Evolutionary conservation across 1,139 yeast species (phyloP), one percentile per base, ranked within the genome.

Genomic region (Ogataea hybrid): DNA sequence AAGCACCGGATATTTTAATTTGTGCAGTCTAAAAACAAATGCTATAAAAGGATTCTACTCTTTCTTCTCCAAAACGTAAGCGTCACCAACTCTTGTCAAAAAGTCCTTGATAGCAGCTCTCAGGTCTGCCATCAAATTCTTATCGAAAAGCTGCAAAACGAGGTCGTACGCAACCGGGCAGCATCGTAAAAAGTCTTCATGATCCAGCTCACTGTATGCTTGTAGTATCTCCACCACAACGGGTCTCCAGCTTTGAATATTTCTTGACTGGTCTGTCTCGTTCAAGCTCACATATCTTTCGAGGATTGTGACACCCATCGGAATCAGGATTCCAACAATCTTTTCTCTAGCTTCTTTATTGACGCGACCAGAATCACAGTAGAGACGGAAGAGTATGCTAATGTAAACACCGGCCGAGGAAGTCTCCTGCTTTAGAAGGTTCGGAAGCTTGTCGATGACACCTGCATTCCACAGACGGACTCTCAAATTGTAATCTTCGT

Each of bases 401-500:
- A 92, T 80, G 62, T 82, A 85, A 2, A 89, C 95, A 2, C 95
- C 92, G 2, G 96, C 84, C 0, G 96, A 80, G 17, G 89, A 81
- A 0, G 95, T 82, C 63, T 94, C 98, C 64, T 94, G 98, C 55
- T 87, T 86, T 53, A 90, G 69, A 53, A 94, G 69, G 58, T 92
- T 94, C 18, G 99, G 98, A 48, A 90, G 73, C 59, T 92, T 84
- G 57, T 88, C 95, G 67, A 90, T 92, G 28, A 89, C 82, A 2
- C 97, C 96, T 7, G 94, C 88, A 58, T 88, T 86, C 83, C 95
- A 90, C 37, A 94, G 70, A 50, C 95, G 71, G 16, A 86, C 84
- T 51, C 99, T 72, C 51, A 92, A 70, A 44, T 88, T 92, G 60
- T 85, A 84, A 63, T 94, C 89, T 49, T 83, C 92, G 62, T 94